These are phyloP conservation scores for Calocybe gangraenosa DNA, from an alignment of 768 basidiomycete species.

Conservation along the genomic window DNA sequence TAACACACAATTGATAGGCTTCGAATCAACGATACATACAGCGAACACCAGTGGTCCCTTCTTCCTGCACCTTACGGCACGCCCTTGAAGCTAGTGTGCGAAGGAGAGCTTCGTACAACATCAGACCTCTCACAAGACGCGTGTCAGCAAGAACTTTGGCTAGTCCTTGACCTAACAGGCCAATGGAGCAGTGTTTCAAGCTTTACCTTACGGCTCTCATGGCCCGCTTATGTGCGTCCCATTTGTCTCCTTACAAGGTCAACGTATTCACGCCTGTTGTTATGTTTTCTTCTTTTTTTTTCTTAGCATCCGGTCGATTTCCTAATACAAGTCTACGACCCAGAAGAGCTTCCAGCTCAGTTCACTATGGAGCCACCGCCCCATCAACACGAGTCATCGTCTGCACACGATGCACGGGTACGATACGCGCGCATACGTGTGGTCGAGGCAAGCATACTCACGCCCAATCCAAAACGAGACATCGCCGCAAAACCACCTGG, in stretches of 20 bases:
- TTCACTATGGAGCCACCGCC: constrained; percentile 4
- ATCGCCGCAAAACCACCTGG: constrained; percentile 13
- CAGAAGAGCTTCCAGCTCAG: constrained; percentile 22
- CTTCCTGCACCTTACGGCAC: constrained; percentile 39
- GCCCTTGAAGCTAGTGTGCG: constrained; percentile 31
- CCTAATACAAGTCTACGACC: constrained; percentile 32
- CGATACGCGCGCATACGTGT: constrained; percentile 58
- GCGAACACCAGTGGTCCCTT: constrained; percentile 33
- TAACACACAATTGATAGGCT: constrained; percentile 29
- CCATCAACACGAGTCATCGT: not conserved
- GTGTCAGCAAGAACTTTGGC: constrained; percentile 45
- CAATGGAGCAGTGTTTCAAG: constrained; percentile 36
- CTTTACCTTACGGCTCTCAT: constrained; percentile 52
- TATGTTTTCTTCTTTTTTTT: too few relatives aligned
- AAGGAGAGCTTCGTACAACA: constrained; percentile 12
- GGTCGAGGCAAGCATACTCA: constrained; percentile 48
- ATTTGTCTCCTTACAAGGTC: not conserved
- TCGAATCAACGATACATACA: constrained; percentile 25
- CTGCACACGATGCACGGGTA: constrained; percentile 26
- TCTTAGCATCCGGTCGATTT: constrained; percentile 43
- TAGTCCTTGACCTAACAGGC: constrained; percentile 40
- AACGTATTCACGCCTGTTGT: not conserved
- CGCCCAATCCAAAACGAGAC: constrained; percentile 26
- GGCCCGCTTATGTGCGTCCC: constrained; percentile 50
- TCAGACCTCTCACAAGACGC: constrained; percentile 3